Base-by-base conservation (phyloP, 2,329 filamentous ascomycete genomes). In the Hypoxylon sp. region DNA sequence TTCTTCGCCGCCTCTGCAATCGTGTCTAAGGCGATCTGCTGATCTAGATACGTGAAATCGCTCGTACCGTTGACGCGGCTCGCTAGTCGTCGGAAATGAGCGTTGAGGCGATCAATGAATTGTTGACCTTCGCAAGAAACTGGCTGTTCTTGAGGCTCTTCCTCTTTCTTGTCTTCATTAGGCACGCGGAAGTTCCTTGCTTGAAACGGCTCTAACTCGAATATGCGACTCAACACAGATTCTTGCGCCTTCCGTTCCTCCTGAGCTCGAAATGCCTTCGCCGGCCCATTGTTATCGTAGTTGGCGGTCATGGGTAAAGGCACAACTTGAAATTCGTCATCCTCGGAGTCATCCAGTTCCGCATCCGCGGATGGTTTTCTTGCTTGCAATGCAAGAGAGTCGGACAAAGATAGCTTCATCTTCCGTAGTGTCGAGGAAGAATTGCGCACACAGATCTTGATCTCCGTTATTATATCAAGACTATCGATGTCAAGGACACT, bases 401-500 rank as follows among this genome's bases (percentile, higher is more conserved):
- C 81, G 0, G 88, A 91, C 64, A 91, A 84, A 3, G 89, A 91
- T 13, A 91, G 77, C 55, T 85, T 83, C 27, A 91, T 78, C 50
- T 85, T 83, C 21, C 80, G 84, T 21, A 91, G 79, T 0, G 87
- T 87, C 1, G 84, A 81, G 1, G 85, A 82, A 0, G 85, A 90
- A 69, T 86, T 86, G 10, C 80, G 80, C 24, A 91, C 78, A 72
- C 87, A 89, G 4, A 80, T 73, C 67, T 83, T 85, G 67, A 91
- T 81, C 76, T 91, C 89, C 1, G 81, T 76, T 11, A 89, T 73
- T 32, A 87, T 80, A 35, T 89, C 86, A 3, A 89, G 79, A 29
- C 79, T 83, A 65, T 91, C 88, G 57, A 91, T 89, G 68, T 91
- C 88, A 35, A 91, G 79, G 6, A 91, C 79, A 3, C 83, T 79